Evolutionary conservation across 768 basidiomycete species (phyloP).

Genomic region (Xerocomellus chrysenteron): DNA sequence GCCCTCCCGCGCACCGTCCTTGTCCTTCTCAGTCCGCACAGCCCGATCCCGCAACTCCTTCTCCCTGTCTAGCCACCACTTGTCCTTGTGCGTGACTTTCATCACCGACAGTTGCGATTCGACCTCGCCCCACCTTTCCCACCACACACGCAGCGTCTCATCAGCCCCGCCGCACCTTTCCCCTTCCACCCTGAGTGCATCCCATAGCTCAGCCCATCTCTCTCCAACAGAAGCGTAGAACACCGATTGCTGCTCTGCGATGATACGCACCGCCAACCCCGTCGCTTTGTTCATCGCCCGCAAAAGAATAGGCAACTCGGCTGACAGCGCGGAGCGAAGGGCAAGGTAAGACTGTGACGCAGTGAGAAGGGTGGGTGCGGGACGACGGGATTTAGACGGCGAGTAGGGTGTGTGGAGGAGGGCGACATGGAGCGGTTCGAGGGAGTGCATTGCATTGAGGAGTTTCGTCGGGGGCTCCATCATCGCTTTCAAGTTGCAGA

Average conservation of each 20-base stretch:
- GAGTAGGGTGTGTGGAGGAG: conserved; percentile 65
- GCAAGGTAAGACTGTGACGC: conserved; percentile 79
- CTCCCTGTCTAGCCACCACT: conserved; percentile 35
- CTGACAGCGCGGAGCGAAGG: conserved; percentile 65
- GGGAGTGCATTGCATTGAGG: conserved; percentile 67
- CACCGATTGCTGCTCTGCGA: conserved; percentile 55
- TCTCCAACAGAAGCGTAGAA: conserved; percentile 63
- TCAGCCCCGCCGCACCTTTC: conserved; percentile 63
- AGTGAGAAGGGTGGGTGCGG: conserved; percentile 63
- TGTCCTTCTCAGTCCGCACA: conserved; percentile 19
- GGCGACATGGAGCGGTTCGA: conserved; percentile 69
- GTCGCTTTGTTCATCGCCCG: conserved; percentile 60
- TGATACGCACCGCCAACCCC: conserved; percentile 45
- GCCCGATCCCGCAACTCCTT: conserved; percentile 22
- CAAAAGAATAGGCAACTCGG: conserved; percentile 69
- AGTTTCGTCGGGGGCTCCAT: conserved; percentile 64
- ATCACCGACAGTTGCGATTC: conserved; percentile 46
- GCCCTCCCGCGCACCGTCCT: conserved; percentile 6
- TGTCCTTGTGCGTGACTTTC: conserved; percentile 36
- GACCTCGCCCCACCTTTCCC: conserved; percentile 64
- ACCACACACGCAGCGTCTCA: conserved; percentile 76
- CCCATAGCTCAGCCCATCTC: conserved; percentile 82
- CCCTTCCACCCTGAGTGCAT: conserved; percentile 70
- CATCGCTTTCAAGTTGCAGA: conserved; percentile 57
- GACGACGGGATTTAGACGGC: conserved; percentile 53